Base-by-base conservation (phyloP, 768 basidiomycete species). In the Boletus reticuloceps region DNA sequence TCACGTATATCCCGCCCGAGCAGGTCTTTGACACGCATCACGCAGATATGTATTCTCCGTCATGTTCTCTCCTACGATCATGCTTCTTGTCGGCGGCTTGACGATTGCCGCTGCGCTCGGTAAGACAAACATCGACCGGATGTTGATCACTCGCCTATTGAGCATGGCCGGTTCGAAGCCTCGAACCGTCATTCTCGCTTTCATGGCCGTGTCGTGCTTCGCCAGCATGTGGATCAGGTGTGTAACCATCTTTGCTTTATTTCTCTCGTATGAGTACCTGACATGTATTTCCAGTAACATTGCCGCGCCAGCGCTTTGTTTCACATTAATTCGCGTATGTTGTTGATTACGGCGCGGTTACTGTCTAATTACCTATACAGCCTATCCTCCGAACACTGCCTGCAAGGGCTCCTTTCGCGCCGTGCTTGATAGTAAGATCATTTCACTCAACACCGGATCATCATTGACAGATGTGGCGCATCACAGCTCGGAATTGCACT, bases 211-310 rank as follows among this genome's bases (percentile, higher is more conserved):
- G n/a, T 89, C 94, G 3, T 98, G 94, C 66, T 99, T 99, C 68
- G 94, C 95, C 4, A 94, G 91, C 72, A 99, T 98, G 96, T 98
- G 94, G 97, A 98, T 99, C 65, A 94, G 89, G 89, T 88, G 52
- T 43, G 72, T 59, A 46, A n/a, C 11, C 2, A 29, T 29, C 29
- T 29, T 29, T 9, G 6, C 27, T 39, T n/a, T 29, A 32, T 42
- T 16, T 43, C 13, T 40, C 8, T 45, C 43, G 14, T 43, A 44
- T n/a, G 27, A 54, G 11, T 39, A 42, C 31, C 51, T 59, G 59
- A 46, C 57, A 50, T 25, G 6, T 37, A 37, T 49, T 53, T 36
- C 51, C 50, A 91, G 92, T 72, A 98, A 99, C 67, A 97, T 99
- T 19, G 96, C 97, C 5, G 97, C 96, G 16, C 95, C 96, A 11